These are phyloP conservation scores for Vitis riparia DNA, from an alignment of 164 flowering plant genomes.

Conservation along the genomic window DNA sequence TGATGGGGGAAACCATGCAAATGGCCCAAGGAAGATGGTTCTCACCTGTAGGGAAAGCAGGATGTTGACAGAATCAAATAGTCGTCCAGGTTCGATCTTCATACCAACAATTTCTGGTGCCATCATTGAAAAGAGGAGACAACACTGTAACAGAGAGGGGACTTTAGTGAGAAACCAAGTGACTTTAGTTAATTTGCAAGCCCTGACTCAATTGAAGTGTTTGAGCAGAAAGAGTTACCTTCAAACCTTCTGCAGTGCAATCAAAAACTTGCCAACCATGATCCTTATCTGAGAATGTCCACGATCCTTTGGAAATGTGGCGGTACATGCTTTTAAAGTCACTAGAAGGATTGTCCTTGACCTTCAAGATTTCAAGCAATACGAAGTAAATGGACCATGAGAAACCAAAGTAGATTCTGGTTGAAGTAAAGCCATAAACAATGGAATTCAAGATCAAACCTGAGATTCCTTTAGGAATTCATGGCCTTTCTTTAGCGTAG, in stretches of 20 bases:
- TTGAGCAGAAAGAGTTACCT: slow-evolving; percentile 23
- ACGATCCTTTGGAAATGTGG: slow-evolving; percentile 60
- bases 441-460: slow-evolving; percentile 14
- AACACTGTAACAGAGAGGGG: slow-evolving; percentile 30
- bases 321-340: slow-evolving; percentile 51
- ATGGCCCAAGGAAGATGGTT: no score
- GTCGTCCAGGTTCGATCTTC: slow-evolving; percentile 31
- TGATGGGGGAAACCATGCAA: no score
- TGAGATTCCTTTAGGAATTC: slow-evolving; percentile 39
- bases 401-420: no score
- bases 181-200: background rate
- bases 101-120: slow-evolving; percentile 57
- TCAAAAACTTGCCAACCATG: slow-evolving; percentile 76
- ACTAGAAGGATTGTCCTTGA: slow-evolving; percentile 50
- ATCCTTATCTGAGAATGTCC: slow-evolving; percentile 65
- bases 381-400: no score
- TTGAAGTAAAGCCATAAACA: background rate
- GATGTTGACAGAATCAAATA: slow-evolving; percentile 50
- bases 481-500: slow-evolving; percentile 33
- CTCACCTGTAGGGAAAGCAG: slow-evolving; percentile 51
- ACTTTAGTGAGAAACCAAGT: background rate
- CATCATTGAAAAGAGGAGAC: slow-evolving; percentile 42
- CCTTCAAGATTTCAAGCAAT: slow-evolving; percentile 17
- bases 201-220: background rate
- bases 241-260: slow-evolving; percentile 62